phyloP scores from a whole-genome alignment of 805 yeast species.

The Komagataella phaffii region DNA sequence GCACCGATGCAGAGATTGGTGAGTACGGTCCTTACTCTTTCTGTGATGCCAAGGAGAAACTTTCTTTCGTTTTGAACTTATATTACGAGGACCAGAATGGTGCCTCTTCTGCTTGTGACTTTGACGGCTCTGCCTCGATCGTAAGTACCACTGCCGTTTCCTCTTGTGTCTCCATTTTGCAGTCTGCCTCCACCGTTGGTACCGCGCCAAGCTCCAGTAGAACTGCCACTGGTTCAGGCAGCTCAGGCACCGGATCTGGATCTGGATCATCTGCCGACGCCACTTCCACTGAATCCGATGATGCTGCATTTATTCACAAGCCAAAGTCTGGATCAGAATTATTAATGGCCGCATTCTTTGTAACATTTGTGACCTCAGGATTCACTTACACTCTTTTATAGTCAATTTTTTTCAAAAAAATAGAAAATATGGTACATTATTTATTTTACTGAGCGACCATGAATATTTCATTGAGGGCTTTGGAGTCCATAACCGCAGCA shows the following conservation, averaged over 20 bases:
- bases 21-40: conserved; percentile 59
- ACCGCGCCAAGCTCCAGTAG: conserved; percentile 13
- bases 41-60: conserved; percentile 60
- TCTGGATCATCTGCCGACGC: conserved; percentile 13
- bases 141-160: conserved; percentile 25
- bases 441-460: conserved; percentile 36
- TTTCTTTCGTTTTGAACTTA: conserved; percentile 51
- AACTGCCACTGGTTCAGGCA: conserved; percentile 12
- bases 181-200: conserved; percentile 28
- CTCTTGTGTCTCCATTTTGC: conserved; percentile 36
- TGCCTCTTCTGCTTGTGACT: conserved; percentile 47
- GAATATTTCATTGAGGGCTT: conserved; percentile 83
- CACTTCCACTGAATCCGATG: conserved; percentile 10
- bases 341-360: conserved; percentile 18
- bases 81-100: conserved; percentile 40
- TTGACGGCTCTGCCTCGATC: conserved; percentile 55
- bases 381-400: conserved; percentile 21
- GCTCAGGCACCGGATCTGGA: conserved; percentile 11
- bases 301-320: conserved; percentile 3
- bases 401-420: conserved; percentile 3
- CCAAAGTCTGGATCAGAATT: conserved; percentile 8
- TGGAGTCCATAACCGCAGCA: conserved; percentile 81
- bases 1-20: conserved; percentile 50
- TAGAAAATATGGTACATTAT: not conserved
- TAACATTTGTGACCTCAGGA: conserved; percentile 31